Base-by-base conservation (phyloP, 176 grass and related monocot genomes). In the Eleusine coracana region DNA sequence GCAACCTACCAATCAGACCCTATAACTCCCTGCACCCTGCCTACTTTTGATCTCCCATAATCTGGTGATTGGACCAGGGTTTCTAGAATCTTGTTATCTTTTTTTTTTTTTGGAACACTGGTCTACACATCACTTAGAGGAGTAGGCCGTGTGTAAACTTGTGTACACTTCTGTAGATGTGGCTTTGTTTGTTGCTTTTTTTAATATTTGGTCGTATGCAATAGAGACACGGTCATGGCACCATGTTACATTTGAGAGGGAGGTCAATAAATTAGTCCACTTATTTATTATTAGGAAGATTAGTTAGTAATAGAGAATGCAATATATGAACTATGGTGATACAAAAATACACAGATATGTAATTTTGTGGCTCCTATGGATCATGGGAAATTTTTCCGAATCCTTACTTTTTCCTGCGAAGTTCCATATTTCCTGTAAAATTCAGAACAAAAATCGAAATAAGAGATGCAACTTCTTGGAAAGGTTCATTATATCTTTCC, bases 401-500 rank as follows among this genome's bases (percentile, higher is more conserved):
- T 46, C 44, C 44, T 46, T 46, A 46, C 44, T 10, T 39, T 87
- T 75, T 70, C 6, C 65, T 68, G 27, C 0, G 39, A 54, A n/a
- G 20, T 46, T 46, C 10, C 44, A 12, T 46, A 12, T 11, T 46
- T 46, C 44, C 44, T 46, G 44, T 46, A 46, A 46, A 7, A 21
- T 58, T 58, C 7, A 59, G 6, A 58, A 48, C 20, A 77, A 10
- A 82, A 38, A 73, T 58, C 11, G 56, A 65, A 29, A 85, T 61
- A 31, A 38, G 36, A 66, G 15, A 78, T 78, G 2, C 46, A 42
- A 25, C 34, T 52, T 78, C 4, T 17, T 71, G 27, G 38, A 74
- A 68, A 25, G 3, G 23, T 16, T 13, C 15, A 29, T 78, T 41
- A 66, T 50, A 51, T 13, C 6, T 68, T 41, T 39, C 36, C 39